Evolutionary conservation across 2,329 filamentous ascomycete genomes (phyloP).

Genomic region (Paecilomyces niveus): DNA sequence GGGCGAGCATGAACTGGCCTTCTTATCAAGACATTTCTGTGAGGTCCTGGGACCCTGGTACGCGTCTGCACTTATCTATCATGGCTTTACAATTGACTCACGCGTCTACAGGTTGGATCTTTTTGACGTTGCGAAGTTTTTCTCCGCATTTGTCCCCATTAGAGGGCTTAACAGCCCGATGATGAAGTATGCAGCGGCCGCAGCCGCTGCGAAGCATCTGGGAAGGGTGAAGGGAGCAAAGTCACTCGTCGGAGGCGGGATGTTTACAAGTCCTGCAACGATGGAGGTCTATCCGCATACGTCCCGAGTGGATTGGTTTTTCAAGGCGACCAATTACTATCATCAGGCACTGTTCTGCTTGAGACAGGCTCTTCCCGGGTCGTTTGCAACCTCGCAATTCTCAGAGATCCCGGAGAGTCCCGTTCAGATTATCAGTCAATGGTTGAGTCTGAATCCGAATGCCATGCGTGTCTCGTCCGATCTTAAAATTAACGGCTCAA

Average conservation of each 20-base stretch:
- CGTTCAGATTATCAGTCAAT: slow-evolving; percentile 19
- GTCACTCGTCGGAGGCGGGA: slow-evolving; percentile 11
- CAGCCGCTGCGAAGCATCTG: slow-evolving; percentile 35
- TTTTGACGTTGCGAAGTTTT: slow-evolving; percentile 34
- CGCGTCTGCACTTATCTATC: neutral
- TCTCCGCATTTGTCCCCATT: slow-evolving; percentile 29
- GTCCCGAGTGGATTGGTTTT: slow-evolving; percentile 48
- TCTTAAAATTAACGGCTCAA: slow-evolving; percentile 13
- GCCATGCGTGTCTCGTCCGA: slow-evolving; percentile 28
- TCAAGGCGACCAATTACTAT: slow-evolving; percentile 56
- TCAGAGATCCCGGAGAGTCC: slow-evolving; percentile 23
- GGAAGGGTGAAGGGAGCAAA: slow-evolving; percentile 24
- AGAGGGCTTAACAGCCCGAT: slow-evolving; percentile 27
- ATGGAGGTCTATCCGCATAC: slow-evolving; percentile 48
- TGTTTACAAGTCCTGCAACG: slow-evolving; percentile 35
- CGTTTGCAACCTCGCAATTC: slow-evolving; percentile 20
- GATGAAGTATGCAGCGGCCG: slow-evolving; percentile 30
- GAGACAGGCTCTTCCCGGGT: slow-evolving; percentile 28
- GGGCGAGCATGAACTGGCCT: slow-evolving; percentile 31
- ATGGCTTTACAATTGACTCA: slow-evolving; percentile 7
- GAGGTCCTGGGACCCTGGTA: slow-evolving; percentile 31
- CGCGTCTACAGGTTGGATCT: slow-evolving; percentile 24
- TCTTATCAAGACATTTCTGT: slow-evolving; percentile 30
- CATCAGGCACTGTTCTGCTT: slow-evolving; percentile 50
- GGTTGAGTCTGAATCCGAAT: slow-evolving; percentile 13